Percentiles rank a stretch among this genome's conserved stretches.
Conservation (phyloP, 169 alveolate genomes). For the Plasmodium sp. region DNA sequence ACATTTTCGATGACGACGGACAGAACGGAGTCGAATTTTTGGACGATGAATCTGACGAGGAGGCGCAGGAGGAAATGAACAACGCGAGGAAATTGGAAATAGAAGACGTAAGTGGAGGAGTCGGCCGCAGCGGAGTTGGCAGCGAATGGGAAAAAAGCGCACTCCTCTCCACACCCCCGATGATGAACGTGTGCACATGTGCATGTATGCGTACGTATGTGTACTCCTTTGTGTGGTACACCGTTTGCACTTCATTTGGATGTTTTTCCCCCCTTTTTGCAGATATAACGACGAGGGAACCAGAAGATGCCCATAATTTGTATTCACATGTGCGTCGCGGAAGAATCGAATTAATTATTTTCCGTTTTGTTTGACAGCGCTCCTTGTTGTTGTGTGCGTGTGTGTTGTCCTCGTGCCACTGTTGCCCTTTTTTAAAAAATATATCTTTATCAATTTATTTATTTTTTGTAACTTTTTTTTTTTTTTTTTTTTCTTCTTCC, state of each 20-base stretch:
- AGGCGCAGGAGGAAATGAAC: constrained; percentile 60
- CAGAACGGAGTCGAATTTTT: constrained; percentile 91
- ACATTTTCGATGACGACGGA: constrained; percentile 91
- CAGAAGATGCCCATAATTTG: background rate
- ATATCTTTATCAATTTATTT: constrained; percentile 22
- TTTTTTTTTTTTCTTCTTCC: background rate
- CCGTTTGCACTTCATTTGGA: background rate
- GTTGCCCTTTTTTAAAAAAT: constrained; percentile 4
- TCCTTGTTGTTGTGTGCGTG: background rate
- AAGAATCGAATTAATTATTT: background rate
- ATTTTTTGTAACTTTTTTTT: constrained; percentile 28
- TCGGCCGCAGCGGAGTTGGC: background rate
- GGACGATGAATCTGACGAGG: constrained; percentile 87
- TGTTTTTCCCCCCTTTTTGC: background rate
- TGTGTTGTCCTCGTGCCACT: background rate
- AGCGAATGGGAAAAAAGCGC: background rate
- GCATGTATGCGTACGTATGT: background rate
- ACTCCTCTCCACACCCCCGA: background rate
- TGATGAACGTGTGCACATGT: background rate
- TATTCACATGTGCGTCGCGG: background rate
- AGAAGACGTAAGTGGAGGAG: constrained; percentile 54
- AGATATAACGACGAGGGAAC: background rate
- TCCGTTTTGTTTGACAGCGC: background rate
- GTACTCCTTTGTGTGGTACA: background rate
- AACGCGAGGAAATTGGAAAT: constrained; percentile 36